Conservation (phyloP, 441 rosid genomes). For the Bocquillonia castaneifolia region DNA sequence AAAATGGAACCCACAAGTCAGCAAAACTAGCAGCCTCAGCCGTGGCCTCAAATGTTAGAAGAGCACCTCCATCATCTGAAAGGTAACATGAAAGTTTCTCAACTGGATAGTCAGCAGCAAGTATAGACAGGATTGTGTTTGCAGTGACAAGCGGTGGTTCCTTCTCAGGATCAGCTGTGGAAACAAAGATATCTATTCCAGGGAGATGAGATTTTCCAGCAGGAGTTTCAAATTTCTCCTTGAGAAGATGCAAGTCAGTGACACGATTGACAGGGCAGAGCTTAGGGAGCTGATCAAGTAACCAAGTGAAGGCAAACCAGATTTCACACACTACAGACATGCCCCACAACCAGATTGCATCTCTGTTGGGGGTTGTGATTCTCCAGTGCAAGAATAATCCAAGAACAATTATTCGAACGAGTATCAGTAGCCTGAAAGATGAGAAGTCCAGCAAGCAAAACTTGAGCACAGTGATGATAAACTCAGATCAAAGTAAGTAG, state of each 20-base stretch:
- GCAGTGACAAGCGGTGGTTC: constrained; percentile 90
- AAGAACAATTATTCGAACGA: constrained; percentile 58
- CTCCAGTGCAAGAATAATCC: constrained; percentile 76
- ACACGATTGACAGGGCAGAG: constrained; percentile 77
- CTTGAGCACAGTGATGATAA: too few species aligned
- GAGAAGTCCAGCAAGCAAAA: background rate
- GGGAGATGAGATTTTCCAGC: constrained; percentile 79
- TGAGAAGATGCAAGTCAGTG: constrained; percentile 60
- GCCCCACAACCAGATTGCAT: constrained; percentile 88
- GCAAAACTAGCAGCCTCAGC: constrained; percentile 90
- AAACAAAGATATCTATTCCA: constrained; percentile 83
- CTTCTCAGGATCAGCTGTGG: constrained; percentile 88
- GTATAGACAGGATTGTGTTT: constrained; percentile 78
- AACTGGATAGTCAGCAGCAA: constrained; percentile 84
- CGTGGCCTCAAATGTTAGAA: constrained; percentile 78
- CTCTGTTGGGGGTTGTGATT: constrained; percentile 61
- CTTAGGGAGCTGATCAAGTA: constrained; percentile 86
- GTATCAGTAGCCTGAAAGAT: constrained; percentile 50
- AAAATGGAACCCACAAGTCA: constrained; percentile 82
- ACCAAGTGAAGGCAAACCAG: constrained; percentile 92
- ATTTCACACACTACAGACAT: constrained; percentile 80
- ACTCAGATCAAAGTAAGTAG: too few species aligned
- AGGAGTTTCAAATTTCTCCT: constrained; percentile 64
- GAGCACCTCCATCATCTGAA: constrained; percentile 86
- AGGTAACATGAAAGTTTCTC: constrained; percentile 87